Base-by-base conservation (phyloP, 2,329 filamentous ascomycete genomes). In the Herpotrichia juniperi region DNA sequence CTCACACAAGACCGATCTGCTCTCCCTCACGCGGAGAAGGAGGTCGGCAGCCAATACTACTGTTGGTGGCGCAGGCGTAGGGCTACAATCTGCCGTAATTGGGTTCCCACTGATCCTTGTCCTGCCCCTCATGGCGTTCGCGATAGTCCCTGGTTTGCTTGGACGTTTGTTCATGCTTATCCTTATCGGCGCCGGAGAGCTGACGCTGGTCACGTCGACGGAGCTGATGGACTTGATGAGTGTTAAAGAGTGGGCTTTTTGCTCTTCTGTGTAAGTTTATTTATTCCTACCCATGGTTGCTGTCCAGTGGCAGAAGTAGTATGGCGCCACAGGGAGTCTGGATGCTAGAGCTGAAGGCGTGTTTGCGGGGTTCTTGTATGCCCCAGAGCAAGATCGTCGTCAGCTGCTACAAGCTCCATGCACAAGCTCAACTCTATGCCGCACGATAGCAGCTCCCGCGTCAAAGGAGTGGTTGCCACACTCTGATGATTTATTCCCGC, bases 1-100 rank as follows among this genome's bases (percentile, higher is more conserved):
- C 4, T 79, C 84, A 32, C 71, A 75, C 3, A 67, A 74, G 11
- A 73, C 81, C 4, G 86, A 88, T 57, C 77, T 89, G 11, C 68
- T 88, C 17, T 77, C 61, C 6, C 44, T 72, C 42, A 40, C 72
- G 53, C 51, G 59, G 14, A 63, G 54, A 40, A 48, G 57, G 42
- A 40, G 37, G 21, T 40, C 37, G 25, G 32, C 42, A 43, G 54
- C 59, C 50, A 48, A 57, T 45, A 61, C 50, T 47, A 53, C 26
- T 37, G 53, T 46, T 53, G 48, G 55, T 54, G 51, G 57, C 32
- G 39, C 14, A 31, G 9, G n/a, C 53, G 58, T 48, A 22, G 48
- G 51, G 22, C 52, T 56, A 7, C 55, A 61, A 35, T 63, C 67
- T 32, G 57, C 57, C 24, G 62, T 59, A 25, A 59, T 72, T 11